Evolutionary conservation across 1,284 basidiomycete genomes (phyloP), one percentile per base, ranked within the genome.

Genomic region (Microstroma glucosiphilum): DNA sequence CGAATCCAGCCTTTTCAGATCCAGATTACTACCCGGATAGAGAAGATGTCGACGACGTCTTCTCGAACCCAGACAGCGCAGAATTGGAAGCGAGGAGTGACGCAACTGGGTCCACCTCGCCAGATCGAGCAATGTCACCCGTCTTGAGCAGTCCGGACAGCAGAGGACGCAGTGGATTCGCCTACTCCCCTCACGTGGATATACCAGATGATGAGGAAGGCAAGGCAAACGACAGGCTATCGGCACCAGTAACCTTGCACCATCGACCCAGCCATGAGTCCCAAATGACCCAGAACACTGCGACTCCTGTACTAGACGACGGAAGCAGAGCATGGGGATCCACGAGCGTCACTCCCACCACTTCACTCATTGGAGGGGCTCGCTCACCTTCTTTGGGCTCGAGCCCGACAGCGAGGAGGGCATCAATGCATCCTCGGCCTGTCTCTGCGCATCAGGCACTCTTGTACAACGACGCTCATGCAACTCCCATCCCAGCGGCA

Each of bases 401-500:
- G 30, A 37, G 30, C 30, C 30, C 30, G 30, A 37, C 30, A 37
- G 30, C 30, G 9, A 37, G 30, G 30, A 37, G 30, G 30, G 30
- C 30, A 37, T 37, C 30, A 3, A 37, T 37, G 30, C 30, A 37
- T 37, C 30, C 30, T 37, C 30, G 30, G 30, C 30, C 30, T 3
- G 30, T 37, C 4, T 37, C 30, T 37, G 30, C 30, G 9, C 30
- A 37, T 9, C 30, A 37, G 9, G 30, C 30, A 37, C 30, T 37
- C 30, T 9, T 37, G 30, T 37, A 4, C 9, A 37, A 9, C 30
- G 30, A 37, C 3, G 3, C 30, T 12, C 3, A 17, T 6, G 43
- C 43, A 12, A 60, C 11, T n/a, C 21, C 61, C 21, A 60, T 74
- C 13, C 71, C 72, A 8, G 66, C 72, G 4, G 76, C 76, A 23